Base-by-base conservation (phyloP, 2,329 filamentous ascomycete species). In the Alternaria arbusti region DNA sequence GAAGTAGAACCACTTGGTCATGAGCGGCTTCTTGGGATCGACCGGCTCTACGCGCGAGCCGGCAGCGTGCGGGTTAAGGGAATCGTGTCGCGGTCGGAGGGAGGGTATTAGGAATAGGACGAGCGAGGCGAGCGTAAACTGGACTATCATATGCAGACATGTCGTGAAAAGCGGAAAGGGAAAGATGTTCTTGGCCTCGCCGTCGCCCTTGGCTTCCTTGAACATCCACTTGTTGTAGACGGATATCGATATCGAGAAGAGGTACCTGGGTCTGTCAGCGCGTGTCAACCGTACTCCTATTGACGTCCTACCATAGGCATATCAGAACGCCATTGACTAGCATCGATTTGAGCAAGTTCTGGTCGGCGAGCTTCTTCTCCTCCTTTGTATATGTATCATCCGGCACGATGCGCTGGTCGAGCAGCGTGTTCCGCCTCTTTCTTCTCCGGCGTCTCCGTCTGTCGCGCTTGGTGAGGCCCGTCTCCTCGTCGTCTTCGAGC, bases 141-240 rank as follows among this genome's bases (percentile, higher is more conserved):
- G 96, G 54, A 99, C 94, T 22, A 80, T 83, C 94, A 98, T 98
- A 83, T 99, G 96, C 79, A 96, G 85, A 68, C 93, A 92, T 4
- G 96, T 99, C 11, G 94, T 97, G 81, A 98, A 98, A 54, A 99
- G 87, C 43, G 96, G 96, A 75, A 96, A 98, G 55, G 92, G 90
- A 79, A 99, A 99, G 81, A 97, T 91, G 70, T 79, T 77, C 59
- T 75, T 63, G 9, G 75, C 62, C 59, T 78, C 67, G 57, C 78
- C 77, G 64, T 78, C 78, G 54, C 69, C 77, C 57, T 73, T 74
- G 20, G 79, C 77, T 54, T 91, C 87, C 65, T 90, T 87, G 82
- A 99, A 98, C 95, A 99, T 98, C 96, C 96, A 98, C 84, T 97
- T 98, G 86, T 99, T 99, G 85, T 98, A 99, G 91, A 80, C 76